Conservation (phyloP, 2,329 filamentous ascomycete genomes). For the Chaetothyriales sp. region DNA sequence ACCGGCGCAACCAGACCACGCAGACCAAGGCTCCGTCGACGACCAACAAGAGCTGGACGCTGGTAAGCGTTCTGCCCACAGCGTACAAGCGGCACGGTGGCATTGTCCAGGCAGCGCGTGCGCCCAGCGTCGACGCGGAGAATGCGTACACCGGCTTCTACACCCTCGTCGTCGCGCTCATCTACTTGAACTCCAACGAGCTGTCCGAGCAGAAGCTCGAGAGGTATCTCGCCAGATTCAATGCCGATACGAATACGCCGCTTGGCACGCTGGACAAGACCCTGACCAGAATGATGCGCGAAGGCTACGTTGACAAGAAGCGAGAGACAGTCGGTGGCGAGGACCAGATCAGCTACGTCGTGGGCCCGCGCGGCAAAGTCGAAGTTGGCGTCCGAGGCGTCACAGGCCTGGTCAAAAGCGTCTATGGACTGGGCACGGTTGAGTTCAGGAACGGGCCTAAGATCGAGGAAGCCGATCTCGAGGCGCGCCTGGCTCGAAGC, state of each 20-base stretch:
- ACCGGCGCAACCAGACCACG: conserved; percentile 12
- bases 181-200: conserved; percentile 57
- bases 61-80: conserved; percentile 58
- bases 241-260: conserved; percentile 61
- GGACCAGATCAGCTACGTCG: conserved; percentile 63
- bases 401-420: conserved; percentile 49
- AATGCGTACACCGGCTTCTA: conserved; percentile 72
- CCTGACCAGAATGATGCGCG: conserved; percentile 59
- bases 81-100: conserved; percentile 47
- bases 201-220: conserved; percentile 67
- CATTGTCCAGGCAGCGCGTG: conserved; percentile 55
- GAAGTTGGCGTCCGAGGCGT: conserved; percentile 72
- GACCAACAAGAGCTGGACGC: conserved; percentile 59
- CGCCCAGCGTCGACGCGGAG: conserved; percentile 54
- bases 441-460: conserved; percentile 8
- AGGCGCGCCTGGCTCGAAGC: conserved; percentile 48
- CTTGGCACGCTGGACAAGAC: conserved; percentile 62
- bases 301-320: conserved; percentile 68
- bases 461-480: conserved; percentile 35
- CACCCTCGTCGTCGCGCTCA: conserved; percentile 63
- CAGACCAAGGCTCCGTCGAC: conserved; percentile 37
- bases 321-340: conserved; percentile 59
- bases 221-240: conserved; percentile 59
- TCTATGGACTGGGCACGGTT: conserved; percentile 34
- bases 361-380: conserved; percentile 72